Conservation (phyloP, 177 flowering plant genomes). For the Vitis hybrid region DNA sequence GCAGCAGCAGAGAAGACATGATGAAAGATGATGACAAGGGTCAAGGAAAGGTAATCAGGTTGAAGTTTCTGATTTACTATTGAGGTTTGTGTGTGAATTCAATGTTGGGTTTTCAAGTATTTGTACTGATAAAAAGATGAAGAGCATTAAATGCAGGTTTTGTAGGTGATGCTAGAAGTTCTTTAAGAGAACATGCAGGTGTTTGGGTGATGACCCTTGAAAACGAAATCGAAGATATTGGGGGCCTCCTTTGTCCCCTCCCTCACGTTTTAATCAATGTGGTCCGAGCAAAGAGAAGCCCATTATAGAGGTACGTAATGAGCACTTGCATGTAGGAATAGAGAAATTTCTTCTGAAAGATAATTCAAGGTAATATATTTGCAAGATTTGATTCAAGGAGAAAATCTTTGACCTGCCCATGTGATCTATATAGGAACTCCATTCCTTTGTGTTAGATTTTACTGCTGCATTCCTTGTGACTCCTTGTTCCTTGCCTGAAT, state of each 20-base stretch:
- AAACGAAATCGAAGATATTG: slow-evolving; percentile 39
- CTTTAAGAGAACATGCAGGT: slow-evolving; percentile 59
- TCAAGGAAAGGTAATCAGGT: neutral
- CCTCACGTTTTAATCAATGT: slow-evolving; percentile 19
- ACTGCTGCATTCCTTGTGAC: slow-evolving; percentile 26
- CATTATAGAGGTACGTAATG: slow-evolving; percentile 4
- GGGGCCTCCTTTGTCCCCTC: slow-evolving; percentile 46
- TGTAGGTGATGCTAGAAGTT: slow-evolving; percentile 24
- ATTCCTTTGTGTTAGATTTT: slow-evolving; percentile 20
- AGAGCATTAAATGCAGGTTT: slow-evolving; percentile 59
- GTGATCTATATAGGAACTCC: slow-evolving; percentile 26
- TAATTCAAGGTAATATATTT: no score
- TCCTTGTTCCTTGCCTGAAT: neutral
- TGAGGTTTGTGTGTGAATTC: slow-evolving; percentile 1
- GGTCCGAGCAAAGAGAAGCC: slow-evolving; percentile 16
- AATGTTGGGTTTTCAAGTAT: slow-evolving; percentile 21
- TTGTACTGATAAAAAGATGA: slow-evolving; percentile 22
- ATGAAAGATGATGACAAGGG: neutral
- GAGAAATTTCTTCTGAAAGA: no score
- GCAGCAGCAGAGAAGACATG: slow-evolving; percentile 26
- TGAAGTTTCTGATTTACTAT: neutral
- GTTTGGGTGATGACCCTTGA: slow-evolving; percentile 43
- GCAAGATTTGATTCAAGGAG: neutral
- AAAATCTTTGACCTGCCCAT: slow-evolving; percentile 17
- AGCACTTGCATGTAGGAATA: slow-evolving; percentile 12